Evolutionary conservation across 805 yeast species (phyloP), one percentile per base, ranked within the genome.

Genomic region (Huiozyma naganishii): DNA sequence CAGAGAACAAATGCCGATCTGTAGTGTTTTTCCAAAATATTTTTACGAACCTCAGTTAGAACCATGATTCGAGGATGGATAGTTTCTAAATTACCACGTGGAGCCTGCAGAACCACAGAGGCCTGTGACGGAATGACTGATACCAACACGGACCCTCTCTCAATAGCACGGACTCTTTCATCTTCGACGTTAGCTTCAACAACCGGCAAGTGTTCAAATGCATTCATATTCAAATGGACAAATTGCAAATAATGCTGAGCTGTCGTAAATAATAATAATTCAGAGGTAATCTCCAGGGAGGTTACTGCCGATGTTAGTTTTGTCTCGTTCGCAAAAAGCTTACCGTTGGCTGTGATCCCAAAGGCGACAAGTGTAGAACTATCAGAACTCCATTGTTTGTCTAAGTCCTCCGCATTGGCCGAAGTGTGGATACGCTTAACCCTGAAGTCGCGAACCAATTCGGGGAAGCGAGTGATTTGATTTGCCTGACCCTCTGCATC

Each of bases 51-150:
- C 23, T 82, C 92, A 9, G 84, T 74, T 35, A 92, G 67, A 3
- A 90, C 95, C 83, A 92, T 79, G 39, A 92, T 83, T 61, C 98
- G 74, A 10, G 99, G 98, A 55, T 78, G 80, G 13, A 92, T 83
- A 0, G 97, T 88, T 62, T 92, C 99, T 52, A 92, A 67, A 56
- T 92, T 92, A 48, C 99, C 99, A 60, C 99, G 76, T 46, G 95
- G 95, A 5, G 96, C 96, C 62, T 92, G 96, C 42, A 92, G 69
- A 4, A 86, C 79, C 13, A 94, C 88, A 0, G 89, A 74, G 45
- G 88, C 79, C 44, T 77, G 82, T 0, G 90, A 77, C 1, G 97
- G 96, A 55, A 88, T 81, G 1, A 77, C 77, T 35, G 88, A 70
- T 0, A 90, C 86, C 40, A 92, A 64, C n/a, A 83, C 53, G 0